Evolutionary conservation across 2,329 filamentous ascomycete species (phyloP).

Genomic region (Camillea tinctor): DNA sequence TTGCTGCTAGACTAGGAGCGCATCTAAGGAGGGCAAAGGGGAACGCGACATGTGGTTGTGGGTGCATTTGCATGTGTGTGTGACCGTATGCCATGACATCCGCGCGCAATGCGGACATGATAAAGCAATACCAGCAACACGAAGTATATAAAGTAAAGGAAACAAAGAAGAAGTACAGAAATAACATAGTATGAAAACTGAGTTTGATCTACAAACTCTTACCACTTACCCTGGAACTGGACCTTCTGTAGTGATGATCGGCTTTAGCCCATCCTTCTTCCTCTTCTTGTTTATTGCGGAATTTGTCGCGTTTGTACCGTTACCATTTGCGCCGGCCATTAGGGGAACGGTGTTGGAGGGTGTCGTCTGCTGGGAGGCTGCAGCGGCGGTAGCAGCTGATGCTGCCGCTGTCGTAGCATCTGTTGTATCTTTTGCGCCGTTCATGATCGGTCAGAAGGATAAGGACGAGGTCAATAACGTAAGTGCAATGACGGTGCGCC

Average conservation of each 20-base stretch:
- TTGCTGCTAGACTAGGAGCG: background rate
- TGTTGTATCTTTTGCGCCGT: slow-evolving; percentile 26
- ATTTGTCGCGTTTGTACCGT: slow-evolving; percentile 19
- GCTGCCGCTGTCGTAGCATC: slow-evolving; percentile 7
- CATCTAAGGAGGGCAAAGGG: slow-evolving; percentile 5
- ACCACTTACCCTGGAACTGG: slow-evolving; percentile 37
- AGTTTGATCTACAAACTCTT: slow-evolving; percentile 27
- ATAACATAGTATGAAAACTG: slow-evolving; percentile 18
- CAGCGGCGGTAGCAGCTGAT: slow-evolving; percentile 1
- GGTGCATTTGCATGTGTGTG: background rate
- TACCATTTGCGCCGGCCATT: slow-evolving; percentile 36
- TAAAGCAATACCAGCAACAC: slow-evolving; percentile 1
- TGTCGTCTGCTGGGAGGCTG: slow-evolving; percentile 8
- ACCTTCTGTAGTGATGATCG: slow-evolving; percentile 71
- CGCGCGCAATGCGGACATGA: background rate
- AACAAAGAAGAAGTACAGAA: slow-evolving; percentile 6
- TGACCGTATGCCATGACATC: background rate
- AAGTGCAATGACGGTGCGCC: slow-evolving; percentile 1
- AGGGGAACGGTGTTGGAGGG: slow-evolving; percentile 23
- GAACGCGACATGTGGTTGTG: background rate
- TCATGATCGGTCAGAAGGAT: slow-evolving; percentile 19
- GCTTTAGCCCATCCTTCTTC: slow-evolving; percentile 72
- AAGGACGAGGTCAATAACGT: background rate
- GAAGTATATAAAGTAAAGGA: background rate
- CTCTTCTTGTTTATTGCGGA: slow-evolving; percentile 60